Conservation (phyloP, 1,284 basidiomycete species). For the Phellinidium pouzarii region DNA sequence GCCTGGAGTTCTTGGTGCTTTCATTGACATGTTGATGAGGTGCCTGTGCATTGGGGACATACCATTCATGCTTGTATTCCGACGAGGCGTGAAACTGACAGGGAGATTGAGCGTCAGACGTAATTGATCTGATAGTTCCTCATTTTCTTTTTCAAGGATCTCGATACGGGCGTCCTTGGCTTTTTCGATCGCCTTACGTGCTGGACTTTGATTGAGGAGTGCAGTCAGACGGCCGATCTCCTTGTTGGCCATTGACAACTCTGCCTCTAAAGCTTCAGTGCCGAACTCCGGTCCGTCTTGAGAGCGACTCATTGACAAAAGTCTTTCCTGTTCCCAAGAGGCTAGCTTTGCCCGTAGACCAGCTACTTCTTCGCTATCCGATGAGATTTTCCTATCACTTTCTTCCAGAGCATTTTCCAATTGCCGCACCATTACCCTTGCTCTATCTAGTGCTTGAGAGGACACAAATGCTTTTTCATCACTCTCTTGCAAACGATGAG, state of each 20-base stretch:
- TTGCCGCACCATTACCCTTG: conserved; percentile 49
- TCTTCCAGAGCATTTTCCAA: conserved; percentile 69
- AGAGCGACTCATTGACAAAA: conserved; percentile 30
- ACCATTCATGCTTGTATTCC: conserved; percentile 42
- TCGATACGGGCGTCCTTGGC: conserved; percentile 69
- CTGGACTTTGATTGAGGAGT: conserved; percentile 66
- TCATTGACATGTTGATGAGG: conserved; percentile 57
- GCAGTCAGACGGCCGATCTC: conserved; percentile 73
- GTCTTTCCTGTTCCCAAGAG: conserved; percentile 44
- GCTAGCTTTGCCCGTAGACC: conserved; percentile 46
- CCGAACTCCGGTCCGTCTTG: conserved; percentile 32
- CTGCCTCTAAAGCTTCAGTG: conserved; percentile 58
- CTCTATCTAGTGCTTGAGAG: conserved; percentile 35
- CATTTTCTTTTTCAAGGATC: conserved; percentile 67
- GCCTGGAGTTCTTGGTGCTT: conserved; percentile 69
- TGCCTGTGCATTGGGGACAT: conserved; percentile 70
- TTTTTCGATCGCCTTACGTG: conserved; percentile 64
- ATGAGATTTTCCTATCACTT: conserved; percentile 55
- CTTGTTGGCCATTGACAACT: conserved; percentile 73
- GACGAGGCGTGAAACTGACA: conserved; percentile 51
- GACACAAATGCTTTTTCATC: background rate
- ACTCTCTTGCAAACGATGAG: background rate
- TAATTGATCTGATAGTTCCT: conserved; percentile 64
- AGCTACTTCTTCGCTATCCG: conserved; percentile 50
- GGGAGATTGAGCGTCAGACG: conserved; percentile 43